Conservation (phyloP, 495 filamentous ascomycete genomes). For the Emericellopsis terricola region DNA sequence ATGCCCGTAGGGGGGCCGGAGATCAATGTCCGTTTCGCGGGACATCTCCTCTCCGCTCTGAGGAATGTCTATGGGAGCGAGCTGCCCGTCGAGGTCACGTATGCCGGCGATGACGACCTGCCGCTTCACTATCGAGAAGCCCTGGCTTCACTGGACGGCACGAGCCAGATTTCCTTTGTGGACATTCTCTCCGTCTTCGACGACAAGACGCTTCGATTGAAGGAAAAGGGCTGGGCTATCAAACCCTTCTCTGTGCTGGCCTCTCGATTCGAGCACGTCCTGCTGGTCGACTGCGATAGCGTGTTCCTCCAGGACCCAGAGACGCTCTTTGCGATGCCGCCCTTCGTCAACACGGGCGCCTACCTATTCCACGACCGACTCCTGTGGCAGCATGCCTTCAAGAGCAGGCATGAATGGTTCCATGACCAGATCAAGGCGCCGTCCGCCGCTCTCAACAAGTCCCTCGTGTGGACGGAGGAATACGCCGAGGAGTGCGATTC, state of each 20-base stretch:
- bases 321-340: slow-evolving; percentile 7
- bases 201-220: slow-evolving; percentile 2
- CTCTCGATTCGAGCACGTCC: slow-evolving; percentile 12
- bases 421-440: slow-evolving; percentile 8
- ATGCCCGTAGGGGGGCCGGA: slow-evolving; percentile 2
- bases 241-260: slow-evolving; percentile 15
- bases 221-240: slow-evolving; percentile 10
- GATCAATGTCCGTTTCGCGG: not conserved
- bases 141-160: slow-evolving; percentile 1
- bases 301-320: slow-evolving; percentile 14
- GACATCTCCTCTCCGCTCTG: slow-evolving; percentile 6
- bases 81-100: slow-evolving; percentile 9
- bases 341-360: slow-evolving; percentile 14
- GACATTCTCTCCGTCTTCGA: slow-evolving; percentile 7
- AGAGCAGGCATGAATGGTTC: slow-evolving; percentile 12
- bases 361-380: slow-evolving; percentile 24
- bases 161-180: slow-evolving; percentile 1
- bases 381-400: slow-evolving; percentile 9
- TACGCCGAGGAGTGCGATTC: slow-evolving; percentile 14
- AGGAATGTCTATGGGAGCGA: slow-evolving; percentile 5
- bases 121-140: slow-evolving; percentile 3
- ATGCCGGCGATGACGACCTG: slow-evolving; percentile 7
- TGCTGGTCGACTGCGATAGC: slow-evolving; percentile 15
- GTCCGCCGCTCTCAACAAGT: slow-evolving; percentile 8
- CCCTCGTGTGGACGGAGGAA: slow-evolving; percentile 9